A percentile compares a stretch with the other conserved stretches of the same genome.
Evolutionary conservation across 768 basidiomycete genomes (phyloP).

Genomic region (Boletus reticuloceps): DNA sequence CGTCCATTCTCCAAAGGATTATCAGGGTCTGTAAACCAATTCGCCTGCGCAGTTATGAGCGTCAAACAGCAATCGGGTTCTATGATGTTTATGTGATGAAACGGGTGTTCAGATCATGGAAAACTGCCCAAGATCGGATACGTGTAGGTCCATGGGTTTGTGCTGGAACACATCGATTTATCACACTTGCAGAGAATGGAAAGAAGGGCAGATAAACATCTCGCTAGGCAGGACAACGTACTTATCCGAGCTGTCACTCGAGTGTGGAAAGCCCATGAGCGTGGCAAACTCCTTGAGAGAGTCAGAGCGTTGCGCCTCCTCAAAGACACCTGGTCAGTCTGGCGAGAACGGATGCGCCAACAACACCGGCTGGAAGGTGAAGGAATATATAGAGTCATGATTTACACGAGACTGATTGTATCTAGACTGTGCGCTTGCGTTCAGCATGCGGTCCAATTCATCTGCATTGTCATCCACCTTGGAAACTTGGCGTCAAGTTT

Average conservation of each 20-base stretch:
- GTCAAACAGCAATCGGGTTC: slow-evolving; percentile 42
- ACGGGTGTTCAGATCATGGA: slow-evolving; percentile 53
- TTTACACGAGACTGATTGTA: slow-evolving; percentile 9
- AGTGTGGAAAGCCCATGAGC: slow-evolving; percentile 69
- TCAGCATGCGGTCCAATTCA: slow-evolving; percentile 45
- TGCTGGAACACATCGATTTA: slow-evolving; percentile 8
- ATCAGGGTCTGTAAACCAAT: slow-evolving; percentile 2
- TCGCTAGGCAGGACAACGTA: slow-evolving; percentile 54
- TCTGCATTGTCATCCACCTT: slow-evolving; percentile 36
- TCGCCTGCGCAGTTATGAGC: slow-evolving; percentile 39
- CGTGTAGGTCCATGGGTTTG: slow-evolving; percentile 37
- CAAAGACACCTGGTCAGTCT: slow-evolving; percentile 46
- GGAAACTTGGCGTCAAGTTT: slow-evolving; percentile 44
- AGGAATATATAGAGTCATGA: slow-evolving; percentile 3
- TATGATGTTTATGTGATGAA: slow-evolving; percentile 44
- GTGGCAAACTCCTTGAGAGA: slow-evolving; percentile 54
- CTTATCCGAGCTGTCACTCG: slow-evolving; percentile 57
- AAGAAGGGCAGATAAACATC: slow-evolving; percentile 53
- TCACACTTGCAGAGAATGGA: slow-evolving; percentile 47
- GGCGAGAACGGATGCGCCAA: slow-evolving; percentile 45
- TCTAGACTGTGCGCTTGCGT: slow-evolving; percentile 50
- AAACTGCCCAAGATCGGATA: slow-evolving; percentile 46
- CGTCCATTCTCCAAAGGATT: slow-evolving; percentile 23
- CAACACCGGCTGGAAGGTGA: slow-evolving; percentile 47
- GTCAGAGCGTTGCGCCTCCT: slow-evolving; percentile 46